Percentiles rank a stretch among this genome's conserved stretches.
Evolutionary conservation across 192 early-diverging fungal genomes (phyloP).

Genomic region (Linnemannia hyalina): DNA sequence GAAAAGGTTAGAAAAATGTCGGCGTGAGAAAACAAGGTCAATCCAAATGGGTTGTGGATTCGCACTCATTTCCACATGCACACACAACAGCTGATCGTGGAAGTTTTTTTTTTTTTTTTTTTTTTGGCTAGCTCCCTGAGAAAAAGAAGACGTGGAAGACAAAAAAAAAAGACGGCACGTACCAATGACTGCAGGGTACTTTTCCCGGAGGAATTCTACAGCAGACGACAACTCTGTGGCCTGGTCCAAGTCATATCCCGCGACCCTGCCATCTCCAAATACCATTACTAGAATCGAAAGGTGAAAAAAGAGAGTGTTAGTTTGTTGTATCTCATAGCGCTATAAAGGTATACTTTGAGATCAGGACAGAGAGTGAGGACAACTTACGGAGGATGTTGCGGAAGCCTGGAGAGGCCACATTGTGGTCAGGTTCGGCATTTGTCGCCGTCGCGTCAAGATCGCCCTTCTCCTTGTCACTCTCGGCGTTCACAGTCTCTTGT

Average conservation of each 20-base stretch:
- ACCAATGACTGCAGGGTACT: constrained; percentile 43
- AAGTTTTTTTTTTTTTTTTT: no score
- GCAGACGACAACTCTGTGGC: constrained; percentile 9
- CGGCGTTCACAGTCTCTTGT: neutral
- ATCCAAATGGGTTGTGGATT: no score
- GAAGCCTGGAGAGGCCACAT: neutral
- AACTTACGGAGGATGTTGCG: constrained; percentile 36
- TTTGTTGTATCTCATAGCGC: neutral
- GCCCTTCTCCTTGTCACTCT: neutral
- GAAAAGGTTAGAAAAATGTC: neutral
- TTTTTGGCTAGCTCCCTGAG: neutral
- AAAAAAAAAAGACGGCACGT: neutral
- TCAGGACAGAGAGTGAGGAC: no score
- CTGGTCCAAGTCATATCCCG: constrained; percentile 25
- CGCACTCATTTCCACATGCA: neutral
- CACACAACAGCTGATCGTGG: neutral
- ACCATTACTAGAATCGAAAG: constrained; percentile 19
- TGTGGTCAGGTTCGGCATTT: neutral
- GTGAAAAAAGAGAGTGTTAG: neutral
- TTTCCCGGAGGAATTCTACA: constrained; percentile 17
- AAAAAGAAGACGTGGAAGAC: neutral
- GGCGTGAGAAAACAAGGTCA: neutral
- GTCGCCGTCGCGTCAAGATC: neutral
- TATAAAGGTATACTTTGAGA: neutral
- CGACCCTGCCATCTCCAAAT: constrained; percentile 21